Base-by-base conservation (phyloP, 768 basidiomycete genomes). In the Rhodosporidiobolus odoratus region DNA sequence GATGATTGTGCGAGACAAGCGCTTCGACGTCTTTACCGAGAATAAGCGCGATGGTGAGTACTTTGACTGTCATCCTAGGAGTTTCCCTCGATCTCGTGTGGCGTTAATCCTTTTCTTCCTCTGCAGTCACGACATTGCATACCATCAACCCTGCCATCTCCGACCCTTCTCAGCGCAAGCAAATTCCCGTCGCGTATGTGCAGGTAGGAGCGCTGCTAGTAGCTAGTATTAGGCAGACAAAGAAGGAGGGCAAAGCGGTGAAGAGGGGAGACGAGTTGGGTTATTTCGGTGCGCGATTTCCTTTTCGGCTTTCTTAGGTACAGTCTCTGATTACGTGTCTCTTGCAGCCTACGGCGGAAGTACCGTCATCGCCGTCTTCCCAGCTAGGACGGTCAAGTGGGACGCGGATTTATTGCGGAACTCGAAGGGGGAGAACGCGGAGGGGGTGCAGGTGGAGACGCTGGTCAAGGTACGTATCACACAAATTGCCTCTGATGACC, bases 191-290 rank as follows among this genome's bases (percentile, higher is more conserved):
- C 23, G 89, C 85, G 0, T 86, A 87, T 72, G 85, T 90, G 16
- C 88, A 89, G 15, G 83, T 92, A 67, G 91, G 90, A 4, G 90
- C 90, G 13, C 83, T 92, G 80, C 85, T 92, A 43, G 90, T 91
- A 1, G 90, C 89, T 1, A 85, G 85, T 61, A 88, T 92, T 75
- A 80, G 64, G 3, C 89, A 87, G 87, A 89, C 88, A 0, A 66
- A 78, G 57, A 75, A 78, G 45, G 65, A 77, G 0, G 81, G 79
- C 0, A 77, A 77, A 35, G 65, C 56, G 23, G 80, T 83, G 37
- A 66, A 84, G 78, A 82, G 84, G 68, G 82, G 83, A 15, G 80
- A 83, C 53, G 79, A 78, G 53, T 79, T 91, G 21, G 83, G 85
- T 57, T 85, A 85, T 66, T 89, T 89, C 53, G 86, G 88, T 40